Base-by-base conservation (phyloP, 2,329 filamentous ascomycete genomes). In the Cordyceps javanica region DNA sequence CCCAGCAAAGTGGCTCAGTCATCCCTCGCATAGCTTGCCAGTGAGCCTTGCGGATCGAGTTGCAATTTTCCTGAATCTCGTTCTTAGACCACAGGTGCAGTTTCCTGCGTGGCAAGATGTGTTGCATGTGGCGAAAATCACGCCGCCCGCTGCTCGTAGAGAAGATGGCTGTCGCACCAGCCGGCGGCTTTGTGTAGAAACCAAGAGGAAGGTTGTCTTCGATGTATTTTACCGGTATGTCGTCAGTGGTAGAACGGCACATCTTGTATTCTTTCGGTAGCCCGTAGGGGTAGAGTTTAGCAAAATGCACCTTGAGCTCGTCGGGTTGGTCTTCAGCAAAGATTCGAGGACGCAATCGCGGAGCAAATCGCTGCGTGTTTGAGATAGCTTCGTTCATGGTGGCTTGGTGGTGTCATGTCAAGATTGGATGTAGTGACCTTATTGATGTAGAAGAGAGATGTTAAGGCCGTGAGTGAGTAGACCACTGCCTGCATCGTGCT, bases 11-110 rank as follows among this genome's bases (percentile, higher is more conserved):
- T 2, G 68, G 70, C 21, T 64, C 45, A 21, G 55, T 60, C 66
- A 77, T 71, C 1, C 36, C 34, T 59, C 66, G 70, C 67, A 78
- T 70, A 11, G 64, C 54, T 1, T 67, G 52, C 71, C 71, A 75
- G 49, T 71, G 66, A 39, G 66, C 59, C 49, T 68, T 64, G 41
- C 74, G 74, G 26, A 75, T 62, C 4, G 70, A 72, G 59, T 75
- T 77, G 58, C 71, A 73, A 3, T 64, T 65, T 3, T 62, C 59
- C 58, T 76, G 73, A 16, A 78, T 70, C 60, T 77, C 66, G 11
- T 71, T 64, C 10, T 65, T 69, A 25, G 64, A 65, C 77, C 76
- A 78, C 8, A 75, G 68, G 30, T 70, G 64, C 28, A 70, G 50
- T 0, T 63, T 65, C 50, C 69, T 71, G 21, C 60, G 48, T 1